A percentile compares a stretch with the other conserved stretches of the same genome.
phyloP scores from a whole-genome alignment of 2,329 filamentous ascomycete genomes.

The Cladosporium oxysporum region DNA sequence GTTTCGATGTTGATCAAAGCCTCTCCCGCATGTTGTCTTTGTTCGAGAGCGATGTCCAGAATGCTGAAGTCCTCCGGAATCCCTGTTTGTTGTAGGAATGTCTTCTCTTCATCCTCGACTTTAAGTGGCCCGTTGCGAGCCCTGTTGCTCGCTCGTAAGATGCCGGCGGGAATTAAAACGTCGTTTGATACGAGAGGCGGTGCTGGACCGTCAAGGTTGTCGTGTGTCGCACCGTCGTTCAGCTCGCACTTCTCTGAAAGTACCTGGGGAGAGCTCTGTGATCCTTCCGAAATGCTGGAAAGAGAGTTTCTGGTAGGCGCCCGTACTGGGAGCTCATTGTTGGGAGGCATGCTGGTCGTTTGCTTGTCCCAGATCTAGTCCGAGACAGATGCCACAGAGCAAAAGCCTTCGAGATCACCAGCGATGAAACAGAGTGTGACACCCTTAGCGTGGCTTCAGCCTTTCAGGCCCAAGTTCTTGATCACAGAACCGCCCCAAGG shows the following conservation, averaged over 20 bases:
- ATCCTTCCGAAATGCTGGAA: not conserved
- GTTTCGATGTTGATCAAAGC: not conserved
- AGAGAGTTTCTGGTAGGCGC: not conserved
- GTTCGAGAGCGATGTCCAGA: not conserved
- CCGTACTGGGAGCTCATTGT: not conserved
- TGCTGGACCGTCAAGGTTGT: not conserved
- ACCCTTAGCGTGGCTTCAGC: not conserved
- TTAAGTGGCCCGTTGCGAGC: not conserved
- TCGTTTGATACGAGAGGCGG: not conserved
- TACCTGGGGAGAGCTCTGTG: not conserved
- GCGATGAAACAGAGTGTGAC: not conserved
- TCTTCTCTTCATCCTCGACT: not conserved
- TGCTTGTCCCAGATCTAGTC: not conserved
- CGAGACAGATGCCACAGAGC: not conserved
- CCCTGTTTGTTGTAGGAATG: not conserved
- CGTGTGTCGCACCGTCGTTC: not conserved
- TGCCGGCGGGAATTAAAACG: not conserved
- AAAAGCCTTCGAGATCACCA: not conserved
- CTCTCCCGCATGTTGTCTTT: not conserved
- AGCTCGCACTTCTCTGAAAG: not conserved
- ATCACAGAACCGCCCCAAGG: not conserved
- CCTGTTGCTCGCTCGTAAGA: not conserved
- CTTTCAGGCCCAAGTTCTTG: not conserved
- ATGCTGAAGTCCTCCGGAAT: not conserved
- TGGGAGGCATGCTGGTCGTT: not conserved